A percentile compares a stretch with the other conserved stretches of the same genome.
Conservation (phyloP, 306 rosid species). For the Cicer cuneatum region DNA sequence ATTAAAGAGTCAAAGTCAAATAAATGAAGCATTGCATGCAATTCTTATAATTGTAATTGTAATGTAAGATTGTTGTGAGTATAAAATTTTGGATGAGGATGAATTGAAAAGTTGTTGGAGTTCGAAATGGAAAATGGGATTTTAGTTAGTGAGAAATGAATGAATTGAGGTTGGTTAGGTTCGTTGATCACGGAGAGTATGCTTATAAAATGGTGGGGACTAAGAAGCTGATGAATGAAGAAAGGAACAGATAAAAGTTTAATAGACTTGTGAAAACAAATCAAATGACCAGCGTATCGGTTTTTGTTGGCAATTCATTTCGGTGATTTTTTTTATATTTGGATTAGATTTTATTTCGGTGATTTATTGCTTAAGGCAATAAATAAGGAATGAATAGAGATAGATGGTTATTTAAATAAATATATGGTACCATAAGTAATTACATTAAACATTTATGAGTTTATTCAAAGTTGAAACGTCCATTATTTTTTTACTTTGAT, state of each 20-base stretch:
- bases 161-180: slow-evolving; percentile 1
- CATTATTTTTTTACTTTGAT: not conserved
- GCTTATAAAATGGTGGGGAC: slow-evolving; percentile 17
- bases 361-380: too few relatives aligned
- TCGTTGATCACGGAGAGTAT: slow-evolving; percentile 28
- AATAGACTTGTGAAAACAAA: not conserved
- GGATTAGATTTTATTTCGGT: not conserved
- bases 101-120: not conserved
- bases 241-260: not conserved
- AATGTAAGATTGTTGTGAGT: too few relatives aligned
- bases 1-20: slow-evolving; percentile 2
- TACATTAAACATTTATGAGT: not conserved
- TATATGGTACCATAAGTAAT: too few relatives aligned
- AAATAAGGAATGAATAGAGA: too few relatives aligned
- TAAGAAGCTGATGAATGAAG: not conserved
- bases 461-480: not conserved
- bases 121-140: not conserved
- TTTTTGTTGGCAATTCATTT: not conserved
- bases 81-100: not conserved
- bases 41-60: too few relatives aligned
- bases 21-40: not conserved
- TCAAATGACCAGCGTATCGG: not conserved
- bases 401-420: too few relatives aligned
- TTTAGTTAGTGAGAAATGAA: not conserved
- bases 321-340: not conserved